Base-by-base conservation (phyloP, 2,329 filamentous ascomycete genomes). In the Paraconiothyrium sp. region DNA sequence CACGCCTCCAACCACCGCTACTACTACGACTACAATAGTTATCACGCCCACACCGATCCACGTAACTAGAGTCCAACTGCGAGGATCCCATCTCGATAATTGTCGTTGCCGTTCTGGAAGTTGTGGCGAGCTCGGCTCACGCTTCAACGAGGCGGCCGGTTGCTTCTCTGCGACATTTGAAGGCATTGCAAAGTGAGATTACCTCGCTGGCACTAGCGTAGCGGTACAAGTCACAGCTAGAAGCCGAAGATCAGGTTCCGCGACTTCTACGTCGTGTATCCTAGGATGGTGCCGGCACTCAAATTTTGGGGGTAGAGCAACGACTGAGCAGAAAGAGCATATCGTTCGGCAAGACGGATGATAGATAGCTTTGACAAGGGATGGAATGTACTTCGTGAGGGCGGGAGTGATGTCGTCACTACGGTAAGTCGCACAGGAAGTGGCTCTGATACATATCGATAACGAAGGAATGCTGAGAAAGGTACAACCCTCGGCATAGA, bases 1-100 rank as follows among this genome's bases (percentile, higher is more conserved):
- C 6, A 68, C 63, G 7, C 62, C 62, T 46, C 64, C 65, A 22
- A 67, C 63, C 13, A 64, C 44, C 11, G 57, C 61, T 11, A 43
- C 63, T 16, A 62, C 41, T n/a, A 64, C 34, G n/a, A 64, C 46
- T 11, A 54, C 13, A 1, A 59, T 48, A 27, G 30, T 32, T 20
- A 57, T 48, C 10, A 61, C 22, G 37, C 54, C 60, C 41, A 61
- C 50, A n/a, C 50, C 37, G 13, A 66, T 46, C 62, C 66, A 65
- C 50, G 41, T 62, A 30, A 49, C 58, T 57, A 58, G 57, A 6
- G 16, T 63, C 66, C 66, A 66, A 22, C 20, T 54, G 27, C 56
- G 62, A 22, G 66, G 66, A 22, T 65, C 60, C 37, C 56, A 56
- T 64, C 49, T 52, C 13, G 55, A 43, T 30, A 13, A n/a, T 16